Base-by-base conservation (phyloP, 2,329 filamentous ascomycete genomes). In the Fusarium devonianum region DNA sequence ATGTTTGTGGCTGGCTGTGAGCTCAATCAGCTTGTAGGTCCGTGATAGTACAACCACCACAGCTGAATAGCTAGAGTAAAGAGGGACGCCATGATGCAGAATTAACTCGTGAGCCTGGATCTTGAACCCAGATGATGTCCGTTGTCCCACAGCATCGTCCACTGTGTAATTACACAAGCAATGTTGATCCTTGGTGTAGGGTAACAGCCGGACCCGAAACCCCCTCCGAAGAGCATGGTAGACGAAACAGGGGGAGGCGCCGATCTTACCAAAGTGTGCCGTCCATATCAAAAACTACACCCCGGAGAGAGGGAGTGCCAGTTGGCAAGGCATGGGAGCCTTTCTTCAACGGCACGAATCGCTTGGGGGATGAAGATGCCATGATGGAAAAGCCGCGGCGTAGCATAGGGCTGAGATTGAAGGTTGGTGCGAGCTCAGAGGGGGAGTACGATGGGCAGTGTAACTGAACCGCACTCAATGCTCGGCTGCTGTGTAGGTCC, bases 201-300 rank as follows among this genome's bases (percentile, higher is more conserved):
- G 53, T 58, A 52, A 16, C 12, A 12, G 18, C 7, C 22, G 14
- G 19, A 49, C 25, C 44, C 26, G 28, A 32, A 23, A 23, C 42
- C 34, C 29, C 22, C 22, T 42, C 34, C 19, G 34, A 39, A 10
- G 19, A 8, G 14, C 42, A 41, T 40, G 18, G 25, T 19, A 25
- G 33, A 26, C 38, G 4, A 19, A 35, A 25, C 45, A 40, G 32
- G 33, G 23, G 22, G 30, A 39, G 37, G 43, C 46, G 23, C 29
- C 37, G 33, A 14, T 78, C 86, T 75, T 74, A 95, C 92, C 88
- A 97, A 52, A 97, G 74, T 17, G 93, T 99, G 4, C 93, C 93
- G 71, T 99, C 93, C 56, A 99, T 90, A 74, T 99, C 93, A 73
- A 97, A 97, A 11, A 97, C 79, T 2, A 88, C 73, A 4, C 85